Evolutionary conservation across 805 yeast species (phyloP), one percentile per base, ranked within the genome.

Genomic region (Diddensiella transvaalensis): DNA sequence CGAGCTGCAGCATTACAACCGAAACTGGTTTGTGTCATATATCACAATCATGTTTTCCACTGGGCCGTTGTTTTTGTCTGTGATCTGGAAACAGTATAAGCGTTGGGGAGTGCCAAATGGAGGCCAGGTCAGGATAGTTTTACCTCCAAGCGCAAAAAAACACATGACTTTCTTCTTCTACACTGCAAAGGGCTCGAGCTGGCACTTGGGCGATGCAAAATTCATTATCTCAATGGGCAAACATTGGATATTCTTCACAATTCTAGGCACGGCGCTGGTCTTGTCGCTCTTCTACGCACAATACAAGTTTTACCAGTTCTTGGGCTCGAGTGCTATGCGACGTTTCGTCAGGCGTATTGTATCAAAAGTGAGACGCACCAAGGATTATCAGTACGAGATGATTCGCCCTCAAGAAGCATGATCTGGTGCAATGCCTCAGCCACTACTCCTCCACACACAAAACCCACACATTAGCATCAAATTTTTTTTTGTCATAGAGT

Each of bases 31-130:
- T 32, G 80, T 87, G 15, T 96, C 96, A 11, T 90, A 90, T 69
- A 71, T 89, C 52, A 88, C 96, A 29, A 88, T 90, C 64, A 87
- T 90, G 96, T 85, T 80, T 61, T 82, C 95, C 10, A 90, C 97
- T 0, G 97, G 97, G 10, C 96, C 97, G 0, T 69, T 90, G 48
- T 89, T 87, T 61, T 72, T 90, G 39, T 83, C 93, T 18, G 89
- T 87, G 30, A 76, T 90, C 58, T 85, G 95, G 89, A 86, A 87
- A 67, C 87, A 82, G 60, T 89, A 85, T 67, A 85, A 85, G 66
- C 75, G 96, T 55, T 82, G 87, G 85, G 53, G 59, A 21, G 83
- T 83, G 1, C 78, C 81, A 17, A 80, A 85, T 0, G 84, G 76
- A 24, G 76, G 79, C 4, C 87, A 79, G 6, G 83, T 87, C 17